Percentiles rank a stretch among this genome's conserved stretches.
Evolutionary conservation across 169 alveolate genomes (phyloP).

Genomic region (Amoebophrya sp.): DNA sequence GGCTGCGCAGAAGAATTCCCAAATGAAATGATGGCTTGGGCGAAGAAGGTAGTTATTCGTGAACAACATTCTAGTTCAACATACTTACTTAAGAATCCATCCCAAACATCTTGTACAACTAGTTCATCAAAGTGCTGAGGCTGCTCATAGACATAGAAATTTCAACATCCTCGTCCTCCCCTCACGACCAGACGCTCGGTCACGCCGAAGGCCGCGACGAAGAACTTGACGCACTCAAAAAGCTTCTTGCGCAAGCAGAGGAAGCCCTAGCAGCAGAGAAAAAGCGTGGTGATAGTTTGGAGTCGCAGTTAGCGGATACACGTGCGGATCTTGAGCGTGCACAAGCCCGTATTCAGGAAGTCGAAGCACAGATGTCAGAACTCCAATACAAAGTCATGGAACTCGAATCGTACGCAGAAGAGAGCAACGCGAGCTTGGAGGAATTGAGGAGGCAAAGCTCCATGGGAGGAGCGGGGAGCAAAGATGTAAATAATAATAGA

Average conservation of each 20-base stretch:
- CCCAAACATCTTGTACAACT: no score
- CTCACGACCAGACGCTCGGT: slow-evolving; percentile 3
- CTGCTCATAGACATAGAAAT: no score
- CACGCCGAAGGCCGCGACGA: not conserved
- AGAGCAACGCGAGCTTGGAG: not conserved
- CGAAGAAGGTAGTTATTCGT: not conserved
- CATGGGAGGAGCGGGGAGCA: not conserved
- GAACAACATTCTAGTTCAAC: no score
- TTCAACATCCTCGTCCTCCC: no score
- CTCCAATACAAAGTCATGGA: not conserved
- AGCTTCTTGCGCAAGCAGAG: not conserved
- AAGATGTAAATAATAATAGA: not conserved
- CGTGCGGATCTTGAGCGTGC: not conserved
- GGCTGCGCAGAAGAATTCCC: not conserved
- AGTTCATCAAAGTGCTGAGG: no score
- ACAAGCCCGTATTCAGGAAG: not conserved
- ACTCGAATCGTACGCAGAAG: not conserved
- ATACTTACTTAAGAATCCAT: no score
- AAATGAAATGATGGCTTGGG: not conserved
- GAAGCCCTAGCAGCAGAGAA: not conserved
- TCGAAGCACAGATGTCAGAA: not conserved
- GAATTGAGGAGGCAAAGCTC: not conserved
- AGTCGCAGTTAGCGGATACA: not conserved
- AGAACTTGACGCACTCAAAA: not conserved
- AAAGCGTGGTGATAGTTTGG: not conserved